These are phyloP conservation scores for Astrothelium macrocarpum DNA, from an alignment of 495 filamentous ascomycete genomes.

Conservation along the genomic window DNA sequence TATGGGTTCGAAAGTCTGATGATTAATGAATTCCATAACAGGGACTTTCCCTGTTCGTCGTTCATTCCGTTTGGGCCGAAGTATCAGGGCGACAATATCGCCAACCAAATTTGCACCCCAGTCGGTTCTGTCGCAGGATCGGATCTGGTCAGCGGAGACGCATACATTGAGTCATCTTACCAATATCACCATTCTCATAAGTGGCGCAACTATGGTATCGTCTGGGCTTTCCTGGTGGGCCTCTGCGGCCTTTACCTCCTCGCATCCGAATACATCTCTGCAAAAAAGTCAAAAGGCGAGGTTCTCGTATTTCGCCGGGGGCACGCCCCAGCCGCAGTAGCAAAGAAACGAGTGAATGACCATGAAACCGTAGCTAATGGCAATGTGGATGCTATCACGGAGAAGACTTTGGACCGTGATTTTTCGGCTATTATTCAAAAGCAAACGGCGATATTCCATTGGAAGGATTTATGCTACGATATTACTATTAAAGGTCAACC, in stretches of 20 bases:
- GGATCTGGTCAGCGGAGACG: constrained; percentile 10
- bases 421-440: constrained; percentile 40
- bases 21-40: constrained; percentile 35
- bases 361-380: neutral
- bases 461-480: constrained; percentile 78
- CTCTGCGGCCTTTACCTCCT: constrained; percentile 20
- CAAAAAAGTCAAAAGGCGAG: constrained; percentile 17
- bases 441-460: constrained; percentile 73
- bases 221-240: constrained; percentile 19
- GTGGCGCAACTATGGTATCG: constrained; percentile 26
- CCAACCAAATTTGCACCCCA: constrained; percentile 13
- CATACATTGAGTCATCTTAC: neutral
- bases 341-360: neutral
- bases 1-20: constrained; percentile 48
- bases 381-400: constrained; percentile 28
- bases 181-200: constrained; percentile 2
- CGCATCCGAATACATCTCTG: constrained; percentile 15
- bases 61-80: constrained; percentile 44
- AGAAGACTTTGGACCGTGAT: constrained; percentile 40
- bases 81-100: constrained; percentile 9
- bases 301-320: constrained; percentile 19
- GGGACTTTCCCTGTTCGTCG: constrained; percentile 40
- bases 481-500: constrained; percentile 74
- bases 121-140: constrained; percentile 9
- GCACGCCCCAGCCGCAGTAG: constrained; percentile 11